Conservation (phyloP, 129 eudicot species). For the Flaveria linearis region DNA sequence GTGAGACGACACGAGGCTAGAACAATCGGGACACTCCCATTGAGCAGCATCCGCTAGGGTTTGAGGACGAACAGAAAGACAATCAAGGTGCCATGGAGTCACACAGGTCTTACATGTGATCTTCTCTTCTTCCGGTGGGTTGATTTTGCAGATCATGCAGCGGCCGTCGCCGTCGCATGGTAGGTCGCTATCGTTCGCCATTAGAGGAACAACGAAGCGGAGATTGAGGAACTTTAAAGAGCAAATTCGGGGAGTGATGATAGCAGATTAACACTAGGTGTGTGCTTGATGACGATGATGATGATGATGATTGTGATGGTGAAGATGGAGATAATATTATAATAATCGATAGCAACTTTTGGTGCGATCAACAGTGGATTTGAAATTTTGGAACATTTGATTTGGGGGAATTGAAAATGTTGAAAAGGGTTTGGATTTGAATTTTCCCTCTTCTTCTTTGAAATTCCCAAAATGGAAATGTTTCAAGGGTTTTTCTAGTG, state of each 20-base stretch:
- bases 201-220: conserved; percentile 10
- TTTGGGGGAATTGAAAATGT: conserved; percentile 36
- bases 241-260: not conserved
- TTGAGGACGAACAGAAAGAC: conserved; percentile 52
- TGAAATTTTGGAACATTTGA: not conserved
- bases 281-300: too few species aligned
- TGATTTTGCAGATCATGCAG: conserved; percentile 76
- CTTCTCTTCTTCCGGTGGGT: conserved; percentile 49
- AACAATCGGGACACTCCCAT: conserved; percentile 89
- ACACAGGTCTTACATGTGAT: conserved; percentile 71
- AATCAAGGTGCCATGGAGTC: conserved; percentile 83
- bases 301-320: conserved; percentile 7
- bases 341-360: conserved; percentile 4
- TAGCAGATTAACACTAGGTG: not conserved
- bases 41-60: conserved; percentile 49
- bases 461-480: not conserved
- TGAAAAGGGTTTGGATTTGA: conserved; percentile 32
- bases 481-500: not conserved
- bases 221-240: conserved; percentile 12
- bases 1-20: conserved; percentile 36
- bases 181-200: conserved; percentile 58
- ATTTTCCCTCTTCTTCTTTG: conserved; percentile 24
- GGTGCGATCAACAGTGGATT: conserved; percentile 31
- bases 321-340: conserved; percentile 20
- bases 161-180: conserved; percentile 81